Evolutionary conservation across 2,329 filamentous ascomycete species (phyloP).

Genomic region (Tolypocladium nubicola): DNA sequence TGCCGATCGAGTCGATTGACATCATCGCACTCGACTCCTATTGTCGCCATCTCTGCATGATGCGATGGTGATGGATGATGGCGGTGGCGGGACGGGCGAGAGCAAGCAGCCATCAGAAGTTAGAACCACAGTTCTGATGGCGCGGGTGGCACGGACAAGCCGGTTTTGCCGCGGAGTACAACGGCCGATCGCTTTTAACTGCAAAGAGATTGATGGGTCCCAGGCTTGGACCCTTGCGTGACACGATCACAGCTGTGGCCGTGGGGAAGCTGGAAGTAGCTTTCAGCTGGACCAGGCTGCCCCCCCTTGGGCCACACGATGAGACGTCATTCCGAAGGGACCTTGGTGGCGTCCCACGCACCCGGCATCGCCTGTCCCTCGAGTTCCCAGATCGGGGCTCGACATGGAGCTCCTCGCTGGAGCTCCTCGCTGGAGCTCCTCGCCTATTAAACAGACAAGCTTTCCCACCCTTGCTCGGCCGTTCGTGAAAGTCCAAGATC

Average conservation of each 20-base stretch:
- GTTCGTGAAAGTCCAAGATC: not conserved
- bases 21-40: not conserved
- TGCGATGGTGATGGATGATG: not conserved
- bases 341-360: not conserved
- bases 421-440: not conserved
- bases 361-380: not conserved
- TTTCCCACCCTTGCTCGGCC: not conserved
- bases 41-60: not conserved
- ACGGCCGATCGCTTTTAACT: not conserved
- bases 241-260: not conserved
- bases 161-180: not conserved
- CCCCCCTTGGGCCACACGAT: not conserved
- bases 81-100: not conserved
- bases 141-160: not conserved
- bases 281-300: conserved; percentile 6
- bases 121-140: not conserved
- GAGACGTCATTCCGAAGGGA: conserved; percentile 2
- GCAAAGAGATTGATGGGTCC: not conserved
- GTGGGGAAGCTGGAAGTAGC: conserved; percentile 4
- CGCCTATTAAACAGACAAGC: not conserved
- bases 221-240: not conserved
- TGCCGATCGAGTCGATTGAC: not conserved
- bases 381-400: not conserved
- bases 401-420: not conserved
- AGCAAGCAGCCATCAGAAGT: not conserved